These are phyloP conservation scores for Artemisia argyi DNA, from an alignment of 129 eudicot species.

Conservation along the genomic window DNA sequence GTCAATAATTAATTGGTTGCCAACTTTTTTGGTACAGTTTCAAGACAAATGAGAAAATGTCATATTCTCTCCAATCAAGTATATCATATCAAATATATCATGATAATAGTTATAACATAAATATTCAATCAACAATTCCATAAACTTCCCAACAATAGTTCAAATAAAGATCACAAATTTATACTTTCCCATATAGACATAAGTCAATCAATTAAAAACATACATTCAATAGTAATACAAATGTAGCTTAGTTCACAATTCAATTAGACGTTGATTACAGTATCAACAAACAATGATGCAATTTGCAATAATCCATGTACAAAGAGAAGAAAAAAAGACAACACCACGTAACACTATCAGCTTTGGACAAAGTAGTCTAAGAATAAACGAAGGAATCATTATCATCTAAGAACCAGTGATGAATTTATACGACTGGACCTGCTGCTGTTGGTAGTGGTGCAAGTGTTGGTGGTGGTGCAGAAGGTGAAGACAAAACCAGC, in stretches of 20 bases:
- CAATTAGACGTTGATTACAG: constrained; percentile 17
- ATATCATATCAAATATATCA: neutral
- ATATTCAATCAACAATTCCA: neutral
- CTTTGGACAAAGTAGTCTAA: constrained; percentile 23
- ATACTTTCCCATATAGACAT: neutral
- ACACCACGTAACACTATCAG: constrained; percentile 24
- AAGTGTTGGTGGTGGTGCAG: constrained; percentile 7
- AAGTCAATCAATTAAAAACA: neutral
- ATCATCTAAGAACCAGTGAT: neutral
- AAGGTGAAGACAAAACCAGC: constrained; percentile 51
- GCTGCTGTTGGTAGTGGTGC: constrained; percentile 42
- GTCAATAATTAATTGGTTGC: too few species aligned
- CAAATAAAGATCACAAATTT: neutral
- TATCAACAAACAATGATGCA: constrained; percentile 29
- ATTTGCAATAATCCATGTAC: constrained; percentile 40
- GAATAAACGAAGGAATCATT: constrained; percentile 29
- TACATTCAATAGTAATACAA: neutral
- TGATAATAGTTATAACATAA: neutral
- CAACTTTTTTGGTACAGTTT: too few species aligned
- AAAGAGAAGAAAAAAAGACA: constrained; percentile 16
- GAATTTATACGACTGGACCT: constrained; percentile 25
- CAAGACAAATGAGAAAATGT: too few species aligned
- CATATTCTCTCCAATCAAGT: too few species aligned
- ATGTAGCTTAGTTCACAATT: neutral
- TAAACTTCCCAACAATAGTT: constrained; percentile 3